phyloP scores from a whole-genome alignment of 345 rosid genomes.

The Adansonia digitata region DNA sequence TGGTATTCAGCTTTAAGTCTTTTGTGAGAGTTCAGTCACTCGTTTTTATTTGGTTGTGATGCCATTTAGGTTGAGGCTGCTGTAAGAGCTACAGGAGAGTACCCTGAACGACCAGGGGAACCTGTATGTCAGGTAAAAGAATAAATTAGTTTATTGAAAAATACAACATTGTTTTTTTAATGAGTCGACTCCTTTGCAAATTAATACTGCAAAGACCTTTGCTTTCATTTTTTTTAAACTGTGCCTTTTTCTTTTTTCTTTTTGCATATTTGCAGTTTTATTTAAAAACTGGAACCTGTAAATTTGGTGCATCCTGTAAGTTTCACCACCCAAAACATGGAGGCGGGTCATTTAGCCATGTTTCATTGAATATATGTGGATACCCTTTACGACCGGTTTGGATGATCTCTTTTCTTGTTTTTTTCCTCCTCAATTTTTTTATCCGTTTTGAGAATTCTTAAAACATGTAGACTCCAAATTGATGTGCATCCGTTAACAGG shows the following conservation, averaged over 20 bases:
- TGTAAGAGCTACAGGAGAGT: slow-evolving; percentile 77
- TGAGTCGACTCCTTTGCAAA: background rate
- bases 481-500: slow-evolving; percentile 44
- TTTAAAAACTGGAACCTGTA: slow-evolving; percentile 81
- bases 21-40: background rate
- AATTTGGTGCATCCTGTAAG: slow-evolving; percentile 97
- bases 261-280: slow-evolving; percentile 51
- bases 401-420: slow-evolving; percentile 16
- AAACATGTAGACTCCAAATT: slow-evolving; percentile 6
- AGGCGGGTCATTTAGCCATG: slow-evolving; percentile 58
- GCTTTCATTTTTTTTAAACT: background rate
- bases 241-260: background rate
- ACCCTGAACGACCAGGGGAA: slow-evolving; percentile 83
- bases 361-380: slow-evolving; percentile 62
- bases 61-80: slow-evolving; percentile 57
- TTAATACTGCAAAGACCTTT: background rate
- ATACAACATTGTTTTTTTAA: background rate
- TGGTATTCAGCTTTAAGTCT: background rate
- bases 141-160: background rate
- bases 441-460: background rate
- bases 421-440: background rate
- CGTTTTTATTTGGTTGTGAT: slow-evolving; percentile 8
- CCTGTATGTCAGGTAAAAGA: slow-evolving; percentile 70
- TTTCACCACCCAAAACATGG: slow-evolving; percentile 90
- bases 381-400: slow-evolving; percentile 78